Percentiles rank a stretch among this genome's conserved stretches.
phyloP scores from a whole-genome alignment of 139 green algal genomes.

The Closterium sp. region DNA sequence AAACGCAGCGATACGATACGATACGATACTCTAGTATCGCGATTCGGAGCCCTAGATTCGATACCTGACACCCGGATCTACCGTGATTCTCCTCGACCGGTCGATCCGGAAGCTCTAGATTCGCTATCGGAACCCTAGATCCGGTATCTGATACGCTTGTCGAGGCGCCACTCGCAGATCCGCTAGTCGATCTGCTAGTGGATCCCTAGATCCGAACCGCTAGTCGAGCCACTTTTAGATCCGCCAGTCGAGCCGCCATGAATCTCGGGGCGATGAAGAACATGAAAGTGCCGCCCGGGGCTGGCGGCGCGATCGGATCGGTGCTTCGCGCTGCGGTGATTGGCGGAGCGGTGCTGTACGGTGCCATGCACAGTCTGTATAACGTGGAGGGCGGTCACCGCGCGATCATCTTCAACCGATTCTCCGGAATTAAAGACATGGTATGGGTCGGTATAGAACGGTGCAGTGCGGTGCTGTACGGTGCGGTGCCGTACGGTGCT shows the following conservation, averaged over 20 bases:
- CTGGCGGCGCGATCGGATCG: slow-evolving; percentile 8
- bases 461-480: neutral
- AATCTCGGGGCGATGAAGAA: slow-evolving; percentile 35
- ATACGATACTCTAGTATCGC: too few species aligned
- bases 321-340: slow-evolving; percentile 29
- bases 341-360: slow-evolving; percentile 59
- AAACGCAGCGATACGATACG: too few species aligned
- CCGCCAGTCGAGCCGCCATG: neutral
- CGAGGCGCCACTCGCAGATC: neutral
- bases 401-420: slow-evolving; percentile 97
- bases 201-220: neutral
- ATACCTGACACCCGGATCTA: too few species aligned
- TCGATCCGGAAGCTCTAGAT: too few species aligned
- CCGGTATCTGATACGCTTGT: too few species aligned
- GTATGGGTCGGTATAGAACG: slow-evolving; percentile 44
- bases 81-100: too few species aligned
- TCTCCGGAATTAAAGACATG: slow-evolving; percentile 89
- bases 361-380: slow-evolving; percentile 82
- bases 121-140: too few species aligned
- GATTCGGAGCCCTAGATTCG: too few species aligned
- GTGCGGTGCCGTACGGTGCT: slow-evolving; percentile 58
- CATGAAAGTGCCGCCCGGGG: slow-evolving; percentile 34
- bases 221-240: neutral
- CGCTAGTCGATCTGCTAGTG: neutral
- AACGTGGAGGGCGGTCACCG: slow-evolving; percentile 98